These are phyloP conservation scores for Aspergillus uvarum DNA, from an alignment of 2,329 filamentous ascomycete genomes.

Conservation along the genomic window DNA sequence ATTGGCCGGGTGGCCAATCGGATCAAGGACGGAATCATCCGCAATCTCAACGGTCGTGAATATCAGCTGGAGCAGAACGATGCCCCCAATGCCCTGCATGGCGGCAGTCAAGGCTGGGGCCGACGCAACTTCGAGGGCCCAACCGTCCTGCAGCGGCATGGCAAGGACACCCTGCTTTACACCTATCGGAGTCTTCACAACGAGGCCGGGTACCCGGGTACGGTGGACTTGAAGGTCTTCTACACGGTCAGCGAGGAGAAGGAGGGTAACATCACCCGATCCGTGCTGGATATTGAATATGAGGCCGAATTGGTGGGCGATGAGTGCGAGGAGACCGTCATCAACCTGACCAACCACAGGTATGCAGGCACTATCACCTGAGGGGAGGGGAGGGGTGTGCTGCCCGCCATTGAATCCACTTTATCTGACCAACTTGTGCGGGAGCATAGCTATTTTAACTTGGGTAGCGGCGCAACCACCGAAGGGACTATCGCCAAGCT, in stretches of 20 bases:
- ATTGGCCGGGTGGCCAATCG: constrained; percentile 85
- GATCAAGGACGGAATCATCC: constrained; percentile 68
- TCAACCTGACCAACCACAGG: constrained; percentile 97
- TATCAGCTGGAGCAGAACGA: constrained; percentile 76
- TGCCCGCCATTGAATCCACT: not conserved
- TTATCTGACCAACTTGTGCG: not conserved
- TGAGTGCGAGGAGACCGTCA: constrained; percentile 79
- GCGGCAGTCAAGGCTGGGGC: constrained; percentile 67
- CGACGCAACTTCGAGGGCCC: constrained; percentile 51
- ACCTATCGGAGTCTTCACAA: constrained; percentile 69
- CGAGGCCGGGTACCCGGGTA: constrained; percentile 88
- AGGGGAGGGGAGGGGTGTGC: not conserved
- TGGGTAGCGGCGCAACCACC: constrained; percentile 58
- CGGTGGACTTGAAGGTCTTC: constrained; percentile 71
- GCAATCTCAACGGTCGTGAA: constrained; percentile 67
- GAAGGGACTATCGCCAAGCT: constrained; percentile 62
- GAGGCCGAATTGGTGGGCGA: constrained; percentile 77
- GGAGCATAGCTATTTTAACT: constrained; percentile 63
- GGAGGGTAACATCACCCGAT: constrained; percentile 59
- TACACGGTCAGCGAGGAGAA: constrained; percentile 74
- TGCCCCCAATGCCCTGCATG: constrained; percentile 72
- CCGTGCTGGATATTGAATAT: constrained; percentile 81
- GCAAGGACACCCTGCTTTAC: constrained; percentile 67
- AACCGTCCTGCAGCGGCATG: constrained; percentile 54
- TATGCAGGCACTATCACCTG: constrained; percentile 31